phyloP scores from a whole-genome alignment of 2,329 filamentous ascomycete genomes.

The Cryphonectria radicalis region DNA sequence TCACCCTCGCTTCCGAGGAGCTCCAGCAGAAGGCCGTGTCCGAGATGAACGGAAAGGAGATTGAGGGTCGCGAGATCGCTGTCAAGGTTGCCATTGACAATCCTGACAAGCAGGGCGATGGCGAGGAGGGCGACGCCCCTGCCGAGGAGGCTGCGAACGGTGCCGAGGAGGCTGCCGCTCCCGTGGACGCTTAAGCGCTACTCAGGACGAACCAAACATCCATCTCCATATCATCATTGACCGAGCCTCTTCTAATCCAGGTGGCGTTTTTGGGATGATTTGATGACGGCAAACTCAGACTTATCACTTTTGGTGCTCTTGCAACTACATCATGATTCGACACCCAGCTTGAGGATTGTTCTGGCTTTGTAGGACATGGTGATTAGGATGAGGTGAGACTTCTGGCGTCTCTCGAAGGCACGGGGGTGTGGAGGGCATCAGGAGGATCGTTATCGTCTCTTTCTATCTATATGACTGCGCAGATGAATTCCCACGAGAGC shows the following conservation, averaged over 20 bases:
- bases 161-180: slow-evolving; percentile 41
- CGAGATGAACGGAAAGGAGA: slow-evolving; percentile 99
- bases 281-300: slow-evolving; percentile 29
- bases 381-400: slow-evolving; percentile 16
- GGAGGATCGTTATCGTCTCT: slow-evolving; percentile 40
- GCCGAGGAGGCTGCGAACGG: slow-evolving; percentile 47
- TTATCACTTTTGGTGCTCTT: slow-evolving; percentile 26
- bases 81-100: slow-evolving; percentile 99
- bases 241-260: slow-evolving; percentile 14
- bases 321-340: slow-evolving; percentile 32
- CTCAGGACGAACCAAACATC: slow-evolving; percentile 5
- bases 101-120: slow-evolving; percentile 78
- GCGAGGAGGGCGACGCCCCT: slow-evolving; percentile 75
- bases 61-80: slow-evolving; percentile 97
- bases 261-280: slow-evolving; percentile 20
- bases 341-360: slow-evolving; percentile 32
- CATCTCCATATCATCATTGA: slow-evolving; percentile 15
- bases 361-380: slow-evolving; percentile 29
- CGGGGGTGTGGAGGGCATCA: slow-evolving; percentile 37
- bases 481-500: slow-evolving; percentile 36
- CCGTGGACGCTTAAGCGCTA: slow-evolving; percentile 38
- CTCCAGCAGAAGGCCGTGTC: slow-evolving; percentile 93
- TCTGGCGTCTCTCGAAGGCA: slow-evolving; percentile 30
- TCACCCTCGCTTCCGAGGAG: slow-evolving; percentile 93
- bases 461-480: slow-evolving; percentile 36